Percentiles rank a stretch among this genome's conserved stretches.
Evolutionary conservation across 352 stramenopile genomes (phyloP).

Genomic region (Sclerospora graminicola): DNA sequence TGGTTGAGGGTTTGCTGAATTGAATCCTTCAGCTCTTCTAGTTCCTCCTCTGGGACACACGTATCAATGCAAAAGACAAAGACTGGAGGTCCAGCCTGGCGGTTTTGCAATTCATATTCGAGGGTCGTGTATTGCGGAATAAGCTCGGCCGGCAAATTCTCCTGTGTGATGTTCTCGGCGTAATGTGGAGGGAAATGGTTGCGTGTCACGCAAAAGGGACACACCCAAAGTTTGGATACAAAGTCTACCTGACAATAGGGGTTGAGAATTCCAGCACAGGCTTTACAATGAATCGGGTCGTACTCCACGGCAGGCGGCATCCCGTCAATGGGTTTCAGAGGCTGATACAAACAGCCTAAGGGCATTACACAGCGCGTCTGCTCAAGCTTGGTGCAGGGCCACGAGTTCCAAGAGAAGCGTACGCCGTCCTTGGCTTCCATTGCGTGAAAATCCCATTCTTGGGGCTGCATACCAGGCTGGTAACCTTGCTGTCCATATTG

Average conservation of each 20-base stretch:
- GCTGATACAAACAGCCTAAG: slow-evolving; percentile 90
- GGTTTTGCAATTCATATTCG: slow-evolving; percentile 97
- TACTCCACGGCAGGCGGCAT: slow-evolving; percentile 93
- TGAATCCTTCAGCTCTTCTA: slow-evolving; percentile 97
- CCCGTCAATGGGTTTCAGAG: slow-evolving; percentile 95
- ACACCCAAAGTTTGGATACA: slow-evolving; percentile 98
- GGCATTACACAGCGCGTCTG: slow-evolving; percentile 97
- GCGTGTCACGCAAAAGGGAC: slow-evolving; percentile 96
- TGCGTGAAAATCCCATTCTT: slow-evolving; percentile 81
- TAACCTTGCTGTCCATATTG: slow-evolving; percentile 43
- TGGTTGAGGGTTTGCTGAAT: slow-evolving; percentile 98
- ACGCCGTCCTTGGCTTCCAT: slow-evolving; percentile 88
- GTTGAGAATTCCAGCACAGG: slow-evolving; percentile 96
- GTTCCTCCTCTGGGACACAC: slow-evolving; percentile 93
- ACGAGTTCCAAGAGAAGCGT: slow-evolving; percentile 98
- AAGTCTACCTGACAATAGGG: slow-evolving; percentile 99
- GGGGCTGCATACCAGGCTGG: slow-evolving; percentile 53
- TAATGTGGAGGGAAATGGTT: slow-evolving; percentile 97
- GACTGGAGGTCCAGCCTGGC: slow-evolving; percentile 89
- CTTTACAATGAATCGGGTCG: slow-evolving; percentile 97
- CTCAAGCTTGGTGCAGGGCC: slow-evolving; percentile 96
- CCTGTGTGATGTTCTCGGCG: slow-evolving; percentile 95
- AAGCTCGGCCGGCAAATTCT: slow-evolving; percentile 97
- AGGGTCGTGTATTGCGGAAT: slow-evolving; percentile 99
- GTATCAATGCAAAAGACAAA: slow-evolving; percentile 99